These are phyloP conservation scores for Penicillium malachiteum DNA, from an alignment of 495 filamentous ascomycete genomes.

Conservation along the genomic window DNA sequence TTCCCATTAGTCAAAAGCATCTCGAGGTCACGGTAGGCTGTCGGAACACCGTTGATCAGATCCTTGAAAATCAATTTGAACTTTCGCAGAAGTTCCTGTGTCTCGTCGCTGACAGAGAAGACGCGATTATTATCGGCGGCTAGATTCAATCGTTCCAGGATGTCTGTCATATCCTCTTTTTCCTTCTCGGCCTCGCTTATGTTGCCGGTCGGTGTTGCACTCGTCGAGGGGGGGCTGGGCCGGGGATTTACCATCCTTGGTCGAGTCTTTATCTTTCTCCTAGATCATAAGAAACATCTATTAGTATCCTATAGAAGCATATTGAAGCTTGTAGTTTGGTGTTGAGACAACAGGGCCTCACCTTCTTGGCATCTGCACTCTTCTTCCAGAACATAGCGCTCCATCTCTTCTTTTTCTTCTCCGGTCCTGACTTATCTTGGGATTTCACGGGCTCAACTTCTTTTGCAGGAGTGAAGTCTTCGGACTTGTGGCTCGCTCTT, in stretches of 20 bases:
- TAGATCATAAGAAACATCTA: background rate
- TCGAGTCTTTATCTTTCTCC: conserved; percentile 6
- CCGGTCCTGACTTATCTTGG: conserved; percentile 9
- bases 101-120: conserved; percentile 79
- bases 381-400: conserved; percentile 44
- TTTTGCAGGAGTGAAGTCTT: conserved; percentile 11
- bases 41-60: conserved; percentile 86
- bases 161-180: conserved; percentile 69
- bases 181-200: conserved; percentile 53
- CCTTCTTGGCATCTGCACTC: conserved; percentile 40
- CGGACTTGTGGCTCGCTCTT: conserved; percentile 22
- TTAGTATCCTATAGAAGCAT: conserved; percentile 4
- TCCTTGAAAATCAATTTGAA: conserved; percentile 91
- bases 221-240: conserved; percentile 8
- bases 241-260: background rate
- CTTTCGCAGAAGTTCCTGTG: conserved; percentile 71
- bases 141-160: conserved; percentile 79
- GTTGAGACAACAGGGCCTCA: conserved; percentile 8
- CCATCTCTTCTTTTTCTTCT: conserved; percentile 48
- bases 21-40: conserved; percentile 86
- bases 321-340: background rate
- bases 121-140: conserved; percentile 74
- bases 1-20: conserved; percentile 78
- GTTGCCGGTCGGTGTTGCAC: conserved; percentile 17
- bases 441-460: conserved; percentile 21